Base-by-base conservation (phyloP, 2,329 filamentous ascomycete genomes). In the Tolypocladium nubicola region DNA sequence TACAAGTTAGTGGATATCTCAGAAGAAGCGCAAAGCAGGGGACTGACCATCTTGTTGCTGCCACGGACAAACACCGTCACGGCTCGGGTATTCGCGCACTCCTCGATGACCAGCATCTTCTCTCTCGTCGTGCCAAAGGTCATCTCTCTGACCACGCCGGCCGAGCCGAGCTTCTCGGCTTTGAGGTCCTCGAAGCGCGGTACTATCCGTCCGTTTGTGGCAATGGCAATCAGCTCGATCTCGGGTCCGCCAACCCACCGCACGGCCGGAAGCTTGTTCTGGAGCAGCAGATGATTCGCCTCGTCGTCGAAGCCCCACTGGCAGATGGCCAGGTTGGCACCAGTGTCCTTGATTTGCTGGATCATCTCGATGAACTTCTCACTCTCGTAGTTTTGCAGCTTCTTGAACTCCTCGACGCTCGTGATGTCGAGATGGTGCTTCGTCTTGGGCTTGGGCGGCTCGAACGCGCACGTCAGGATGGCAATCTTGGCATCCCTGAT, bases 231-330 rank as follows among this genome's bases (percentile, higher is more conserved):
- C 63, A 99, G 79, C 75, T 99, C 94, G 65, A 99, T 97, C 75
- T 99, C 95, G 2, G 94, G 94, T 11, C 94, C 94, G 65, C 94
- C 94, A 47, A 99, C 94, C 94, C 94, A 99, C 75, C 94, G 83
- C 59, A 99, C 94, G 41, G 94, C 95, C 11, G 94, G 95, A 10
- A 99, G 84, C 68, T 94, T 81, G 80, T 97, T 97, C 77, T 97
- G 95, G 60, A 99, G 85, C 40, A 99, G 83, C 59, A 99, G 78
- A 75, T 99, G 94, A 78, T 99, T 99, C 61, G 94, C 94, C 77
- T 99, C 94, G 69, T 99, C 94, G 71, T 99, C 94, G 70, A 99
- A 99, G 64, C 94, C 94, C 94, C 95, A 99, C 73, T 99, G 95
- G 76, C 94, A 99, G 69, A 99, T 96, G 62, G 92, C 94, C 60